Base-by-base conservation (phyloP, 1,284 basidiomycete species). In the Cryptococcus deneoformans region DNA sequence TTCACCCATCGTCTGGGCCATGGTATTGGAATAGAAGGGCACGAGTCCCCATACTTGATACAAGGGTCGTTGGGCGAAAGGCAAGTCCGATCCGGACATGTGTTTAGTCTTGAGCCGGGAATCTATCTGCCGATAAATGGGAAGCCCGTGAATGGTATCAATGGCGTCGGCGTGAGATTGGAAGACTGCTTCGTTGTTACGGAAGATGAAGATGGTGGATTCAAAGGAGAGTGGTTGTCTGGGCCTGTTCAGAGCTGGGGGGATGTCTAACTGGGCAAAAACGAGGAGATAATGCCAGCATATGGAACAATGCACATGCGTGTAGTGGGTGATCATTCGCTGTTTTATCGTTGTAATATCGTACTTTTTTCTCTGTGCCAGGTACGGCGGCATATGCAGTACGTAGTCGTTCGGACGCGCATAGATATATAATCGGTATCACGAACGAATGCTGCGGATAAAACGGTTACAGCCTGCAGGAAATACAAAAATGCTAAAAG, bases 61-160 rank as follows among this genome's bases (percentile, higher is more conserved):
- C 87, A 88, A 36, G 87, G 87, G 8, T 52, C 57, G 3, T 59
- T 68, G 6, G 73, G 72, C 11, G 20, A 54, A 29, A 61, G 59
- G 24, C 64, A 82, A 29, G 83, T 91, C 52, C 76, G 82, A 46
- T 72, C 73, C 0, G 88, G 89, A 0, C 85, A 91, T 68, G 81
- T 86, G 0, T 91, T 92, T 76, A 90, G 87, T 6, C 81, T 91
- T 65, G 90, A 93, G 73, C 90, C 90, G 2, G 89, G 90, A 0
- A 80, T 92, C 36, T 92, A 92, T 73, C 87, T 92, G 53, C 71
- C 73, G 3, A 12, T 46, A 6, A 36, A 50, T 1, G 60, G 56
- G 1, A 44, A 56, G n/a, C 50, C 53, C 39, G 56, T 60, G 12
- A 56, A 34, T 39, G 58, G 54, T 1, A 83, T 87, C 62, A 85